phyloP scores from a whole-genome alignment of 352 stramenopile genomes.

The Thraustotheca clavata region DNA sequence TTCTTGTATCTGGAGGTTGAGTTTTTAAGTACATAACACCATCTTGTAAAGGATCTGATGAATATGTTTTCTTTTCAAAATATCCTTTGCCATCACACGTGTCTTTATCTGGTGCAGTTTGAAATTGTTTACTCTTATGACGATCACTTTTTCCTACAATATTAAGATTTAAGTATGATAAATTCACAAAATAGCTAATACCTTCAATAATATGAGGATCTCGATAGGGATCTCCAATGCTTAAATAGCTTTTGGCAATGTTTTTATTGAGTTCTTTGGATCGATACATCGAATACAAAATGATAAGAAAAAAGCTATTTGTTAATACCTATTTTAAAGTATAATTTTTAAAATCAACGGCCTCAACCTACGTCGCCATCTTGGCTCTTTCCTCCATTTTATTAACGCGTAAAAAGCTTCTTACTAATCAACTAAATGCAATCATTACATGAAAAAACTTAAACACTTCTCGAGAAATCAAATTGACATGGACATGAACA shows the following conservation, averaged over 20 bases:
- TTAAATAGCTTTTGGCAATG: constrained; percentile 66
- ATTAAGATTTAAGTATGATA: background rate
- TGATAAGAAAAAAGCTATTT: background rate
- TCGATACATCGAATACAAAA: constrained; percentile 43
- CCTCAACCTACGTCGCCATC: background rate
- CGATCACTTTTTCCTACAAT: constrained; percentile 51
- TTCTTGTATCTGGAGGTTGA: constrained; percentile 78
- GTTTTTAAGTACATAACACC: constrained; percentile 83
- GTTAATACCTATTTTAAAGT: background rate
- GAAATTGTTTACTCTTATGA: constrained; percentile 72
- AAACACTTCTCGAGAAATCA: too few relatives aligned
- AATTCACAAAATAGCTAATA: background rate
- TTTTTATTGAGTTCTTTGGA: constrained; percentile 81
- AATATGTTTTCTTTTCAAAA: constrained; percentile 81
- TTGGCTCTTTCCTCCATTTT: too few relatives aligned
- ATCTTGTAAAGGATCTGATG: constrained; percentile 79
- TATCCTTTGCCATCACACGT: constrained; percentile 75
- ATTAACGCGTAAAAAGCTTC: too few relatives aligned
- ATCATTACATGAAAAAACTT: too few relatives aligned
- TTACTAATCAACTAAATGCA: too few relatives aligned
- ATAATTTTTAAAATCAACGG: constrained; percentile 7
- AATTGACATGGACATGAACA: too few relatives aligned
- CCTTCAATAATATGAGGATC: constrained; percentile 63
- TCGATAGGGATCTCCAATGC: constrained; percentile 64
- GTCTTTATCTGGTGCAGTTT: constrained; percentile 58